phyloP scores from a whole-genome alignment of 2,329 filamentous ascomycete species.

The Penicillium hesseltinei region DNA sequence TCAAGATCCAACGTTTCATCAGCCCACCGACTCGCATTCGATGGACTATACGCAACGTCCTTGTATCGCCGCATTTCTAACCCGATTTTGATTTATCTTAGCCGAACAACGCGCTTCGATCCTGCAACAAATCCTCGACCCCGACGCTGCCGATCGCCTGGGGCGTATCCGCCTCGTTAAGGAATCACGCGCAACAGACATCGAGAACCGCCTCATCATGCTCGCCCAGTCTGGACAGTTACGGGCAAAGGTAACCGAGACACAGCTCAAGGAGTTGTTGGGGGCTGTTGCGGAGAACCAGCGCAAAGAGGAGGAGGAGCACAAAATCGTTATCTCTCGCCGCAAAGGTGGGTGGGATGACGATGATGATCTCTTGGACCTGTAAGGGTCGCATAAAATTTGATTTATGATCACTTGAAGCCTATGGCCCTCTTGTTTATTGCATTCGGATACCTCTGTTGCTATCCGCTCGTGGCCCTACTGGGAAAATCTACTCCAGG shows the following conservation, averaged over 20 bases:
- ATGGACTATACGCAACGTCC: background rate
- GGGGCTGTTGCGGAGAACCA: slow-evolving; percentile 77
- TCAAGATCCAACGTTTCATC: background rate
- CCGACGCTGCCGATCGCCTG: slow-evolving; percentile 87
- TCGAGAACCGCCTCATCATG: slow-evolving; percentile 91
- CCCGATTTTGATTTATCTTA: slow-evolving; percentile 9
- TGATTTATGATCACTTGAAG: background rate
- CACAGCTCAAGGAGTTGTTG: slow-evolving; percentile 88
- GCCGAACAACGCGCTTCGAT: slow-evolving; percentile 50
- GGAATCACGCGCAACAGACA: slow-evolving; percentile 80
- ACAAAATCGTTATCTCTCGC: slow-evolving; percentile 83
- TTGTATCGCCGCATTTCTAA: background rate
- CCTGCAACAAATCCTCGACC: slow-evolving; percentile 88
- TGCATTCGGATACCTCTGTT: slow-evolving; percentile 6
- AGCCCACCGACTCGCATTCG: background rate
- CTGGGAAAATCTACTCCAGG: slow-evolving; percentile 11
- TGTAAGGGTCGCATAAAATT: slow-evolving; percentile 27
- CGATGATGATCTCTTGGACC: slow-evolving; percentile 54
- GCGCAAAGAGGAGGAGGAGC: slow-evolving; percentile 56
- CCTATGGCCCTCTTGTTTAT: background rate
- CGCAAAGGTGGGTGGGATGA: slow-evolving; percentile 84
- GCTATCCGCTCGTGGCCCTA: background rate
- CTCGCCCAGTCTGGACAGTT: slow-evolving; percentile 86
- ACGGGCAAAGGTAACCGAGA: slow-evolving; percentile 81
- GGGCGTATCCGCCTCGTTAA: slow-evolving; percentile 95